phyloP scores from a whole-genome alignment of 768 basidiomycete species.

The Auriscalpium vulgare region DNA sequence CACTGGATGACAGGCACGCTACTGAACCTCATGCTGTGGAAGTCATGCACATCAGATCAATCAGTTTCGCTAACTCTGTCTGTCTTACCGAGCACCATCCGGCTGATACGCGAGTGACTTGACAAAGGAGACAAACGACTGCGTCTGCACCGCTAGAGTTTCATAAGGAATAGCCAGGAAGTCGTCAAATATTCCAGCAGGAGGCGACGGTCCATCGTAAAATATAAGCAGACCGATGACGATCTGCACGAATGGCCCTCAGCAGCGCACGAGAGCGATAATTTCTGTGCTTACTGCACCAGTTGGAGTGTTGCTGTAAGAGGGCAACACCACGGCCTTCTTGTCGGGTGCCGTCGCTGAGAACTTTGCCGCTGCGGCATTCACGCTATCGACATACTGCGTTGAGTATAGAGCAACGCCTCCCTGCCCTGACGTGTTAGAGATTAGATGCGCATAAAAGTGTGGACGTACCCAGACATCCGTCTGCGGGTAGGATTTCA shows the following conservation, averaged over 20 bases:
- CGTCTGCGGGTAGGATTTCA: slow-evolving; percentile 1
- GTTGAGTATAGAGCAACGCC: neutral
- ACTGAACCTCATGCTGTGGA: neutral
- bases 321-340: neutral
- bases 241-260: neutral
- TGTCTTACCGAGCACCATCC: neutral
- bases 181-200: slow-evolving; percentile 12
- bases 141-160: neutral
- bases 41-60: neutral
- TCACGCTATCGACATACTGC: neutral
- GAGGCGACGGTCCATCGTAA: slow-evolving; percentile 14
- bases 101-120: neutral
- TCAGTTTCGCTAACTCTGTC: neutral
- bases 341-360: neutral
- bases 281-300: neutral
- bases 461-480: slow-evolving; percentile 3
- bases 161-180: slow-evolving; percentile 9
- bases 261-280: neutral
- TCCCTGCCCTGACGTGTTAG: neutral
- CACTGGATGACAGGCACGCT: neutral
- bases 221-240: neutral
- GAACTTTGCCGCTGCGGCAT: slow-evolving; percentile 1
- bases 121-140: neutral
- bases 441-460: neutral
- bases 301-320: neutral